Evolutionary conservation across 495 filamentous ascomycete genomes (phyloP), one percentile per base, ranked within the genome.

Genomic region (Pseudevernia furfuracea): DNA sequence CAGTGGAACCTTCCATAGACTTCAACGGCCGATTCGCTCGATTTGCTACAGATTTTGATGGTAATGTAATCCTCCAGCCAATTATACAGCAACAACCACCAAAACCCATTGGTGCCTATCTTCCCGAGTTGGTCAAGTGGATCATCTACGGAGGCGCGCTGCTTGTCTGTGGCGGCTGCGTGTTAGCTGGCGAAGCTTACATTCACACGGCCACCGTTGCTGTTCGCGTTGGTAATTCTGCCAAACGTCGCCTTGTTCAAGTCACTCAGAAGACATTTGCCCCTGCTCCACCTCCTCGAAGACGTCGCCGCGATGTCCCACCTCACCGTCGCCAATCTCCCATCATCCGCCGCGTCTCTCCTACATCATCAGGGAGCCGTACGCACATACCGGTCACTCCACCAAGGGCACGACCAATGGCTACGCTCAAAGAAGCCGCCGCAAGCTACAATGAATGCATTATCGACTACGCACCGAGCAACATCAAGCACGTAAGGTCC

Each of bases 221-320:
- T 46, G 59, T 61, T 17, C 41, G 34, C 15, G 30, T 61, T 17
- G 58, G 37, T 17, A 25, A 15, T 30, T 37, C 59, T 52, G 59
- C 59, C 43, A 61, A 61, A 34, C 59, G 59, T 36, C 59, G 59
- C 46, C 59, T 61, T 49, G 49, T 53, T 28, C 25, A 53, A 32
- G n/a, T 61, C 25, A 46, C 59, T 36, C 15, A 7, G 10, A 52
- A n/a, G 12, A 14, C 25, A 17, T 28, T 23, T 32, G 46, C n/a
- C n/a, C 44, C 39, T 48, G 15, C 25, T 37, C 43, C 59, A 37
- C 21, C 32, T 36, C 30, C 43, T 30, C 43, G 32, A 52, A 12
- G 30, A 11, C 46, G 8, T 52, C 59, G 43, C 59, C 59, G 12
- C 44, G 5, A 52, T 23, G 41, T 14, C 56, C 8, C 56, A 28